Evolutionary conservation across 768 basidiomycete species (phyloP).

Genomic region (Boletus fagicola): DNA sequence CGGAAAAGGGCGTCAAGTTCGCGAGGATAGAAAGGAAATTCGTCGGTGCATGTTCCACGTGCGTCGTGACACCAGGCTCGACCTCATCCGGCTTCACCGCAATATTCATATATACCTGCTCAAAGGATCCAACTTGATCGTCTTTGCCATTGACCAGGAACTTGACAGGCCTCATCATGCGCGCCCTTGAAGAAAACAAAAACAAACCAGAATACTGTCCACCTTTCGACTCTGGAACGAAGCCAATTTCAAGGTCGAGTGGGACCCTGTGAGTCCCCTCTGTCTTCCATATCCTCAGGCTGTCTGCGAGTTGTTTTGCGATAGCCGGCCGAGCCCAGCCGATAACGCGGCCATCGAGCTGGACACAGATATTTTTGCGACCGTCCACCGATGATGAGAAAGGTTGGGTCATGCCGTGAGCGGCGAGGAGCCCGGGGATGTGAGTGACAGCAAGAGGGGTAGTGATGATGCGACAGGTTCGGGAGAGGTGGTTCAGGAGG

Average conservation of each 20-base stretch:
- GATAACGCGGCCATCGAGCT: constrained; percentile 93
- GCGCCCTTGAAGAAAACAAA: constrained; percentile 78
- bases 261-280: constrained; percentile 80
- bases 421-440: constrained; percentile 76
- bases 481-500: constrained; percentile 92
- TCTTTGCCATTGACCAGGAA: constrained; percentile 81
- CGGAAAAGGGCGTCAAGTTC: constrained; percentile 97
- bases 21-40: constrained; percentile 96
- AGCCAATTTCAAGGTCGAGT: constrained; percentile 91
- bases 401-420: constrained; percentile 92
- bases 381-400: constrained; percentile 83
- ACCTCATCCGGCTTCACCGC: constrained; percentile 89
- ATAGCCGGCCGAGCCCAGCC: constrained; percentile 84
- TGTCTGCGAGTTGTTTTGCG: constrained; percentile 77
- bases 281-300: constrained; percentile 93
- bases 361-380: constrained; percentile 77
- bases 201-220: constrained; percentile 97
- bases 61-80: constrained; percentile 70
- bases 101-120: constrained; percentile 99
- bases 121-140: constrained; percentile 93
- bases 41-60: constrained; percentile 92
- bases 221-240: constrained; percentile 83
- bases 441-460: constrained; percentile 68
- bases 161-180: constrained; percentile 99
- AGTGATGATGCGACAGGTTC: constrained; percentile 90